Percentiles rank a stretch among this genome's conserved stretches.
These are phyloP conservation scores for Luffa aegyptiaca DNA, from an alignment of 306 rosid genomes.

Conservation along the genomic window DNA sequence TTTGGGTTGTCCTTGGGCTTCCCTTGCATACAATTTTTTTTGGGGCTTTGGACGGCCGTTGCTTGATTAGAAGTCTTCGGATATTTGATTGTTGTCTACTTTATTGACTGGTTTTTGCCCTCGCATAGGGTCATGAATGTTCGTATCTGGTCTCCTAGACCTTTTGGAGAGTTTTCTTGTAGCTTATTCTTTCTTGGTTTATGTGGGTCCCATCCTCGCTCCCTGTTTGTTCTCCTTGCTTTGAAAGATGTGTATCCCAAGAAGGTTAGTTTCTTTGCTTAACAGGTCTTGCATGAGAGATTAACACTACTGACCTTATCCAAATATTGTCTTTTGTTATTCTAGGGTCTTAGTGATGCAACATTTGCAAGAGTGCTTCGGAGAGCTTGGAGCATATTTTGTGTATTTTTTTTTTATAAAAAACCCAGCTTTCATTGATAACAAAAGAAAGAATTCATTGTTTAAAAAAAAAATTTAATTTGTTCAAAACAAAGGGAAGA, in stretches of 20 bases:
- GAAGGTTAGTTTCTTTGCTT: background rate
- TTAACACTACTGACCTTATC: background rate
- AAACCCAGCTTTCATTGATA: too few species aligned
- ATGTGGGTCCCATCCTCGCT: background rate
- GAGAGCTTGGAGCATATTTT: background rate
- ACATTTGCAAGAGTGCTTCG: background rate
- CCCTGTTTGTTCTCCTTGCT: background rate
- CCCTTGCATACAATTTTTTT: background rate
- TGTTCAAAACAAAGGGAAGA: too few species aligned
- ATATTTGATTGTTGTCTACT: background rate
- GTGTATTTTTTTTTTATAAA: background rate
- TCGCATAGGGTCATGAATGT: background rate
- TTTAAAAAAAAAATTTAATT: too few species aligned
- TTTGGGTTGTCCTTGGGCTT: background rate
- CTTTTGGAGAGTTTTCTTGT: background rate
- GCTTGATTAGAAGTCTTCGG: background rate
- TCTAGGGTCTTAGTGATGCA: background rate
- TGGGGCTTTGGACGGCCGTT: background rate
- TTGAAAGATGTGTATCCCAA: background rate
- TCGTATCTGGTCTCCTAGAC: background rate
- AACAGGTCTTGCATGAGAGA: background rate
- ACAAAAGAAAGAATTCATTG: too few species aligned
- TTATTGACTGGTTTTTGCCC: background rate
- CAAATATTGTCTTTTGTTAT: background rate
- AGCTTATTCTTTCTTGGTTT: background rate